phyloP scores from a whole-genome alignment of 202 grass and related monocot genomes.

The Brachypodium distachyon region DNA sequence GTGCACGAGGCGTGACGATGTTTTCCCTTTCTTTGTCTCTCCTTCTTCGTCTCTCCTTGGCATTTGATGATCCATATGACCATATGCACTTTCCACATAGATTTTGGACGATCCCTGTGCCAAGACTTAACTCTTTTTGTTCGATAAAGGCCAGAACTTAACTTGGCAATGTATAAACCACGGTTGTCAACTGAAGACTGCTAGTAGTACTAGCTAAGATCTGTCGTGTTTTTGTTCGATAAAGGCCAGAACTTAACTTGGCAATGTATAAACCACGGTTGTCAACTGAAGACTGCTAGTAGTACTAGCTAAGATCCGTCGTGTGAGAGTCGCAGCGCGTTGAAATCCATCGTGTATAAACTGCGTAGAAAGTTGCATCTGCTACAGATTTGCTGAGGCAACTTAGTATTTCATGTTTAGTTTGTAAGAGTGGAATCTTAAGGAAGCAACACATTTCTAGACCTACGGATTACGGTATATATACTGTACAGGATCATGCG shows the following conservation, averaged over 20 bases:
- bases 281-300: too few species aligned
- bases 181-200: too few species aligned
- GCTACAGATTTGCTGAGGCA: not conserved
- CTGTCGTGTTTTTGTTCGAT: not conserved
- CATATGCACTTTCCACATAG: not conserved
- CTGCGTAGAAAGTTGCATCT: not conserved
- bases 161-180: not conserved
- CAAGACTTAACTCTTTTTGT: too few species aligned
- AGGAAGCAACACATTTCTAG: not conserved
- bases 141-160: not conserved
- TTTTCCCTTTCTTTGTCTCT: not conserved
- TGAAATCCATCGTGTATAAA: not conserved
- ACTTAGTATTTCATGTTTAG: not conserved
- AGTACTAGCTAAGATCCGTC: not conserved
- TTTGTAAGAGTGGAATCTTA: not conserved
- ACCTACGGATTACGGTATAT: not conserved
- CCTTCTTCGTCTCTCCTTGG: too few species aligned
- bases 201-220: not conserved
- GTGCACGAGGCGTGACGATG: not conserved
- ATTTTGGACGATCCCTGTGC: not conserved
- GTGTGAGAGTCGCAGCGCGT: not conserved
- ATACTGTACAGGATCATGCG: constrained; percentile 31
- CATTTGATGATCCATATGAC: not conserved
- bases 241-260: not conserved
- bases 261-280: not conserved